Base-by-base conservation (phyloP, 2,329 filamentous ascomycete genomes). In the Colletotrichum lini region DNA sequence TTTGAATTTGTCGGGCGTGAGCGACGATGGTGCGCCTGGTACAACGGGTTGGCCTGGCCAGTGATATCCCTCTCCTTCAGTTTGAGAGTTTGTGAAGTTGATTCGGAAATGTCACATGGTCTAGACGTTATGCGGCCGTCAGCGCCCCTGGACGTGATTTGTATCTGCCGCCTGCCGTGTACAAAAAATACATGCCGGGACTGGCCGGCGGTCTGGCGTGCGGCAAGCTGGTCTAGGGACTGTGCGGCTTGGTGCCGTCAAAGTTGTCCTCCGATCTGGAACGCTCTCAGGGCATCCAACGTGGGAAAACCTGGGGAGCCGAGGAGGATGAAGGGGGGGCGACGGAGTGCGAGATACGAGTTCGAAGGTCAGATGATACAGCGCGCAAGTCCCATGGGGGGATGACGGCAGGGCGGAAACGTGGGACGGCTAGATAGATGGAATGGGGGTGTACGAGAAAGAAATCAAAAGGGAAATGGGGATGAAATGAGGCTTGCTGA, bases 81-180 rank as follows among this genome's bases (percentile, higher is more conserved):
- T 61, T 26, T 52, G 49, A 50, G 40, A 42, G 40, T 40, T 40
- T 54, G 21, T 21, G 47, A 42, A 23, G 54, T 26, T 38, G 40
- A 42, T 40, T 70, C 47, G 42, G 44, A 23, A 67, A 50, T n/a
- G 62, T 67, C 54, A 70, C 63, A 60, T 59, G 63, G n/a, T 38
- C 44, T 61, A 30, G 54, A 54, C 21, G n/a, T 50, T 56, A 70
- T 67, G 63, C 67, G 61, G 45, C 45, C 67, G 47, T 9, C 49
- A 60, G 18, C 50, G 18, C 54, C 47, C 38, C 45, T 23, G 45
- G 44, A 26, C 59, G 44, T 62, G 50, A 42, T 30, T 35, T 38
- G 23, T 50, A n/a, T 58, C 61, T 59, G 60, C 40, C 54, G 49
- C 35, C 40, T 21, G 30, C 67, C 42, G 44, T 67, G 50, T 47